Base-by-base conservation (phyloP, 306 rosid species). In the Citrullus colocynthis region DNA sequence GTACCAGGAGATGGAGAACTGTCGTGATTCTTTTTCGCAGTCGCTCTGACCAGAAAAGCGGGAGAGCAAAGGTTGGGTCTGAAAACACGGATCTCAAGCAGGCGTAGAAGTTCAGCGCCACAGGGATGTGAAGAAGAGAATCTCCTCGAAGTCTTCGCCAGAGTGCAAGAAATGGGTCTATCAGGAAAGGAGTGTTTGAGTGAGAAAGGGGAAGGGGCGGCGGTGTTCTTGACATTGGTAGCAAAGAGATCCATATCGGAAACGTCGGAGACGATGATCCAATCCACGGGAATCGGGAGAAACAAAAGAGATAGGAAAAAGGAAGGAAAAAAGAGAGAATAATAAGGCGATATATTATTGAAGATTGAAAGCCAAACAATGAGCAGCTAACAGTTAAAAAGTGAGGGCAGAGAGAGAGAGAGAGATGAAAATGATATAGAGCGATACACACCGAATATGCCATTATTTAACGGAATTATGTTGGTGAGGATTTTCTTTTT, bases 191-290 rank as follows among this genome's bases (percentile, higher is more conserved):
- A 86, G 71, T 82, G 86, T 61, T 88, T 28, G 76, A 76, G 84
- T 59, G 84, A 79, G 44, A 90, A 82, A 34, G 87, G 85, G 79
- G 55, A 16, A 16, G 57, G 79, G 24, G 16, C 44, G 75, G 78
- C 74, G 52, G 79, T 21, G 88, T 79, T 86, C 63, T 89, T 94
- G 74, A 80, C 88, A 36, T 84, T 87, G 51, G 85, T 83, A 6
- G 87, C 84, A 80, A 82, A 90, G 78, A 89, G 91, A 94, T 94
- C 98, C 98, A 94, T 93, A 58, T 48, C 80, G 78, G 17, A 63
- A 69, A 37, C 42, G 70, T 36, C 34, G 34, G 57, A 70, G 41
- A 21, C 4, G 56, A 54, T 42, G 75, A 70, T 65, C 71, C 74
- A 44, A 39, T 44, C 57, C 42, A 55, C 7, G 15, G 18, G 7